Evolutionary conservation across 768 basidiomycete species (phyloP).

Genomic region (Mycena filopes): DNA sequence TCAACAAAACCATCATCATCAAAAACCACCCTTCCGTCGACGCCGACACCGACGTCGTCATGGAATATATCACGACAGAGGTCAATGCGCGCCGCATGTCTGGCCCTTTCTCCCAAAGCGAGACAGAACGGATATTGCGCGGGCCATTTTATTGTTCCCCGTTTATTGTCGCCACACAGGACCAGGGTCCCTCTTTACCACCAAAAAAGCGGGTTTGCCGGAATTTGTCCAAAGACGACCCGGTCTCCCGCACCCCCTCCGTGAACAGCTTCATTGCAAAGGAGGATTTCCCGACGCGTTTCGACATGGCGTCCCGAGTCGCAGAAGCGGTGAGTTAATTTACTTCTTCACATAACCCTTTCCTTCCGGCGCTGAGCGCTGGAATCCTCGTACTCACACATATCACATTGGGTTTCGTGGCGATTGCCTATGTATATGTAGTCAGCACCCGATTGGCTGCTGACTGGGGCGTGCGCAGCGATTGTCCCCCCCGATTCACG

Average conservation of each 20-base stretch:
- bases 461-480: no score
- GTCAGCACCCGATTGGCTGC: no score
- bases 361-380: background rate
- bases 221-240: background rate
- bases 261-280: constrained; percentile 25
- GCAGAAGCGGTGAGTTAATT: constrained; percentile 19
- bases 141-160: constrained; percentile 45
- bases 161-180: constrained; percentile 35
- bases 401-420: no score
- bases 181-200: constrained; percentile 1
- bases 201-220: constrained; percentile 4
- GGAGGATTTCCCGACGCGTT: constrained; percentile 24
- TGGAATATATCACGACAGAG: constrained; percentile 30
- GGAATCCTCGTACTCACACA: no score
- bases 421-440: no score
- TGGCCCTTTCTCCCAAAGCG: constrained; percentile 31
- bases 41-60: constrained; percentile 7
- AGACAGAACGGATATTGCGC: constrained; percentile 35
- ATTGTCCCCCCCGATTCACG: no score
- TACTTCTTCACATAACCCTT: background rate
- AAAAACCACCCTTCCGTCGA: constrained; percentile 29
- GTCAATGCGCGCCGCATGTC: constrained; percentile 19
- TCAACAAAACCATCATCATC: constrained; percentile 20
- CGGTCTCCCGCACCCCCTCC: background rate
- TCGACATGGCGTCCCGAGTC: constrained; percentile 17